Conservation (phyloP, 2,329 filamentous ascomycete species). For the Penicillium occitanis region DNA sequence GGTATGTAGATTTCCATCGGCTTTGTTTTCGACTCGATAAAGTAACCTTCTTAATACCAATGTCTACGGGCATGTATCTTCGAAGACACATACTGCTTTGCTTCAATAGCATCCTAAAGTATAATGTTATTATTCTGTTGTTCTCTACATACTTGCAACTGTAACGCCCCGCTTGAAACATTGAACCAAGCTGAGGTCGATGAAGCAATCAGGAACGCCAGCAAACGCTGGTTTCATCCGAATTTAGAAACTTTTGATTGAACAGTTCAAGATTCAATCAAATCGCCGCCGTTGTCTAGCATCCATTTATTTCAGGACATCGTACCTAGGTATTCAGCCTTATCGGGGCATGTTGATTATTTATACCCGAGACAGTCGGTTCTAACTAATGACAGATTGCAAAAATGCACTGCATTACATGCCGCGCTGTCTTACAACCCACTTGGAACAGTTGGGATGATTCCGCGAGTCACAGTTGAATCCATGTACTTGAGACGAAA, state of each 20-base stretch:
- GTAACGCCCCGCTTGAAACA: no score
- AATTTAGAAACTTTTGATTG: background rate
- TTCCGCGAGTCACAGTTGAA: background rate
- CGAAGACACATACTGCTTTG: background rate
- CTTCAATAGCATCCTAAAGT: background rate
- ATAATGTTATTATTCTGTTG: background rate
- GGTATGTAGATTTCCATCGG: background rate
- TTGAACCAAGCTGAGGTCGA: no score
- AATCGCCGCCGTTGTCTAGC: background rate
- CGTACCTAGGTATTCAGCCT: background rate
- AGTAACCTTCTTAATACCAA: background rate
- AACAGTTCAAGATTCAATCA: background rate
- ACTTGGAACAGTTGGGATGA: background rate
- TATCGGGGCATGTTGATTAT: background rate
- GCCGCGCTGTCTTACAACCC: background rate
- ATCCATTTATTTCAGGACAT: background rate
- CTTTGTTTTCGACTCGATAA: background rate
- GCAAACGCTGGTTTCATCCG: background rate
- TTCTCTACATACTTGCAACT: background rate
- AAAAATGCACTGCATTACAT: background rate
- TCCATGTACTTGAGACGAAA: background rate
- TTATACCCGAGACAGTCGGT: background rate
- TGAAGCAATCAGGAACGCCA: no score
- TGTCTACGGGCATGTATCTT: background rate
- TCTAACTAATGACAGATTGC: background rate